Conservation (phyloP, 352 stramenopile species). For the Phytophthora nicotianae region DNA sequence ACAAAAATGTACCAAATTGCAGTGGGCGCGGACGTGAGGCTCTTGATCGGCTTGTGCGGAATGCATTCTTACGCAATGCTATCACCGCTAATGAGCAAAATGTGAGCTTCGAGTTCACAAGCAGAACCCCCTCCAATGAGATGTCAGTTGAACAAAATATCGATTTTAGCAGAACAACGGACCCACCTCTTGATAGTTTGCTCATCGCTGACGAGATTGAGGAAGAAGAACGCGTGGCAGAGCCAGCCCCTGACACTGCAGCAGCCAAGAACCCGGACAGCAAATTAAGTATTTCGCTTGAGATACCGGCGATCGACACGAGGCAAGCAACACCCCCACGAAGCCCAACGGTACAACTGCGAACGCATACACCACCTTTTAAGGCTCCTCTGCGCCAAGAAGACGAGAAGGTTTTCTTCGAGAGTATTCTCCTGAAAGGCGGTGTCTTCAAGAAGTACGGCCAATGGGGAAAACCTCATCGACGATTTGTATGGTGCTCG, state of each 20-base stretch:
- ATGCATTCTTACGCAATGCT: constrained; percentile 49
- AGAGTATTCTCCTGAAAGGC: constrained; percentile 69
- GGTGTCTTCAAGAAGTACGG: constrained; percentile 81
- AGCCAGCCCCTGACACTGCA: neutral
- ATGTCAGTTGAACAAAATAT: neutral
- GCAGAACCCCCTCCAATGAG: neutral
- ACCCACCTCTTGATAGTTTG: constrained; percentile 3
- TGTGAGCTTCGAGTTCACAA: neutral
- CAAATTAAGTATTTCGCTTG: constrained; percentile 1
- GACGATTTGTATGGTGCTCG: constrained; percentile 73
- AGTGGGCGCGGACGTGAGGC: constrained; percentile 56
- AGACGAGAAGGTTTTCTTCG: constrained; percentile 54
- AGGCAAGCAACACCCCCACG: constrained; percentile 24
- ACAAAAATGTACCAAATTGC: constrained; percentile 46
- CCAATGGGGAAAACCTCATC: constrained; percentile 76
- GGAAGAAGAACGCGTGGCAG: constrained; percentile 1
- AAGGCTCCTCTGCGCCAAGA: constrained; percentile 23
- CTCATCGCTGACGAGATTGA: constrained; percentile 3
- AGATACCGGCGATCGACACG: constrained; percentile 19
- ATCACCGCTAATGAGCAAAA: constrained; percentile 29
- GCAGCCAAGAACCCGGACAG: constrained; percentile 3
- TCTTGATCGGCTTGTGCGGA: constrained; percentile 57
- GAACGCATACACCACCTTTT: constrained; percentile 9
- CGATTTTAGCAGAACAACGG: neutral
- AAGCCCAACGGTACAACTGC: constrained; percentile 23